Evolutionary conservation across 495 filamentous ascomycete species (phyloP).

Genomic region (Xylaria palmicola): DNA sequence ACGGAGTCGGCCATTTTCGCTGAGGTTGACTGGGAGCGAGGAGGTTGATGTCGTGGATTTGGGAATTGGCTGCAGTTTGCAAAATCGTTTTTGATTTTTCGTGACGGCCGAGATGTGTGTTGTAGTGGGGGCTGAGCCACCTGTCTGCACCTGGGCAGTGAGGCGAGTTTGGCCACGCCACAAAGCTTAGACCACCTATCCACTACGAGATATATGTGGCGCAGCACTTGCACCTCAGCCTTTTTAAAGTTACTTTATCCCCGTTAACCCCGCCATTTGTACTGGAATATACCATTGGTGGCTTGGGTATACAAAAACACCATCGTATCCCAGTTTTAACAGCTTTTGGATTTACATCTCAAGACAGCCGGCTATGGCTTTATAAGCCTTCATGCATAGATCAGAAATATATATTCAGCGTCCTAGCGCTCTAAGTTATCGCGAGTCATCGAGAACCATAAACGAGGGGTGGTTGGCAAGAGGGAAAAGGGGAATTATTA

Average conservation of each 20-base stretch:
- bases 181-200: constrained; percentile 6
- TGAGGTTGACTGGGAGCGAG: constrained; percentile 20
- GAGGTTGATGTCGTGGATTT: constrained; percentile 19
- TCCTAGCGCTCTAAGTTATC: too few relatives aligned
- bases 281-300: too few relatives aligned
- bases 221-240: not conserved
- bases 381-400: too few relatives aligned
- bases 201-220: not conserved
- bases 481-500: too few relatives aligned
- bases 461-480: too few relatives aligned
- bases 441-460: too few relatives aligned
- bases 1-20: constrained; percentile 89
- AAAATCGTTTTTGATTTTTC: constrained; percentile 21
- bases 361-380: too few relatives aligned
- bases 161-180: constrained; percentile 3
- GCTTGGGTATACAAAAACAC: too few relatives aligned
- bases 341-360: too few relatives aligned
- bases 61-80: constrained; percentile 14
- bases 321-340: too few relatives aligned
- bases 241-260: too few relatives aligned
- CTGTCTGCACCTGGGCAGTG: constrained; percentile 15
- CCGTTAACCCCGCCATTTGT: not conserved
- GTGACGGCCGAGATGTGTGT: constrained; percentile 21
- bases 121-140: constrained; percentile 14
- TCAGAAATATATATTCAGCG: too few relatives aligned